Base-by-base conservation (phyloP, 441 rosid genomes). In the Syzygium syzygioides region DNA sequence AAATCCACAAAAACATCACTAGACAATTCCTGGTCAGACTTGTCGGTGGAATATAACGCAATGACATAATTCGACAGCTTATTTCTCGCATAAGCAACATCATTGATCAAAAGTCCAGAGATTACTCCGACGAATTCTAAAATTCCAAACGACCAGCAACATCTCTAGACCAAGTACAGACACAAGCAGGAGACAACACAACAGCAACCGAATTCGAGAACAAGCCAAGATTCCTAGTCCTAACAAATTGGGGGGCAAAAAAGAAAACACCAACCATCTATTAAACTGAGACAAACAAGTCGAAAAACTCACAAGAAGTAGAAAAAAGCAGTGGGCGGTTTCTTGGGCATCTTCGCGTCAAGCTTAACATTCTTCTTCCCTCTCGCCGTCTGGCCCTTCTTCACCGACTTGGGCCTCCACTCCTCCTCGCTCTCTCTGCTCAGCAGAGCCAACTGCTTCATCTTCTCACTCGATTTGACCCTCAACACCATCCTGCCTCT, bases 261-360 rank as follows among this genome's bases (percentile, higher is more conserved):
- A 23, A 45, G 62, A 25, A 25, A 25, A 23, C n/a, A 23, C 83
- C 83, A 23, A 14, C 17, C 83, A 23, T 20, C 41, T 14, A 23
- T 76, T 41, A 23, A 76, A 76, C 52, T 2, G 53, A 76, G 18
- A 76, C n/a, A 23, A 41, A 76, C 52, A 48, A 37, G 83, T 48
- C 4, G 83, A 7, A 45, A 41, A 55, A 91, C 96, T 52, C 92
- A 96, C 99, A 97, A 89, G 94, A 94, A 97, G 91, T 66, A 97
- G 94, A 98, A 98, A 92, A 98, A 98, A 66, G 98, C 99, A 87
- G 99, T 98, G 20, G 99, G 96, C 84, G 99, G 99, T 90, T 97
- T 97, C 94, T 98, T 98, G 7, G 99, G 99, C 91, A 88, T 96
- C 89, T 93, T 92, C 85, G 94, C 92, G 80, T 95, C 97, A 34